Evolutionary conservation across 805 yeast species (phyloP).

Genomic region (Sporopachydermia quercuum): DNA sequence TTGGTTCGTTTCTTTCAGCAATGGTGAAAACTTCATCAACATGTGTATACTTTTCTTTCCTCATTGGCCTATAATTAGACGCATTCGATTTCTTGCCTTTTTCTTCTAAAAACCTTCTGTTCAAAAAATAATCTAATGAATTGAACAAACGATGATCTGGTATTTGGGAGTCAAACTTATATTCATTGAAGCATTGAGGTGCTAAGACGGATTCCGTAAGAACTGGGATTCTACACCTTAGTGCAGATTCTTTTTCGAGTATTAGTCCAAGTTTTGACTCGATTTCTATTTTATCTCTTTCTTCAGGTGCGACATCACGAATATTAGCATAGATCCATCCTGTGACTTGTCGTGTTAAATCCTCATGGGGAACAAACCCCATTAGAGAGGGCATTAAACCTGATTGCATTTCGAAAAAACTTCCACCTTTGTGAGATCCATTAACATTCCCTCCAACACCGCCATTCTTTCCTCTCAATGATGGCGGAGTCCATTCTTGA

Average conservation of each 20-base stretch:
- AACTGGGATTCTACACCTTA: conserved; percentile 16
- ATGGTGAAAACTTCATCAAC: neutral
- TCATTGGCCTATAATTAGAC: neutral
- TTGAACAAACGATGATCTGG: conserved; percentile 14
- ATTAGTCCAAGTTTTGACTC: conserved; percentile 21
- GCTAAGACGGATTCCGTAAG: conserved; percentile 18
- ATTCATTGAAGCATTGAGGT: conserved; percentile 12
- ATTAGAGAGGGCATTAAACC: conserved; percentile 42
- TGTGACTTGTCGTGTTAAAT: conserved; percentile 64
- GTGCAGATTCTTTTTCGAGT: conserved; percentile 13
- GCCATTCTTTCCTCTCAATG: neutral
- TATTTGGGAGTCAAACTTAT: conserved; percentile 14
- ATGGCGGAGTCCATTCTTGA: conserved; percentile 42
- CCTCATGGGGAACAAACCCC: conserved; percentile 67
- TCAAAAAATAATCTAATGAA: conserved; percentile 10
- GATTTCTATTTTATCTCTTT: conserved; percentile 28
- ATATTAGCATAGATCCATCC: conserved; percentile 84
- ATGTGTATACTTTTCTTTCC: neutral
- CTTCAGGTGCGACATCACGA: conserved; percentile 16
- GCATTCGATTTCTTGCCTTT: neutral
- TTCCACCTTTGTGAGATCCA: too few relatives aligned
- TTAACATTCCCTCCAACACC: neutral
- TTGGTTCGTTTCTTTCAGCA: neutral
- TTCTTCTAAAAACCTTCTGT: conserved; percentile 6
- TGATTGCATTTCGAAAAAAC: too few relatives aligned